Base-by-base conservation (phyloP, 2,329 filamentous ascomycete genomes). In the Sporothrix brunneoviolacea region DNA sequence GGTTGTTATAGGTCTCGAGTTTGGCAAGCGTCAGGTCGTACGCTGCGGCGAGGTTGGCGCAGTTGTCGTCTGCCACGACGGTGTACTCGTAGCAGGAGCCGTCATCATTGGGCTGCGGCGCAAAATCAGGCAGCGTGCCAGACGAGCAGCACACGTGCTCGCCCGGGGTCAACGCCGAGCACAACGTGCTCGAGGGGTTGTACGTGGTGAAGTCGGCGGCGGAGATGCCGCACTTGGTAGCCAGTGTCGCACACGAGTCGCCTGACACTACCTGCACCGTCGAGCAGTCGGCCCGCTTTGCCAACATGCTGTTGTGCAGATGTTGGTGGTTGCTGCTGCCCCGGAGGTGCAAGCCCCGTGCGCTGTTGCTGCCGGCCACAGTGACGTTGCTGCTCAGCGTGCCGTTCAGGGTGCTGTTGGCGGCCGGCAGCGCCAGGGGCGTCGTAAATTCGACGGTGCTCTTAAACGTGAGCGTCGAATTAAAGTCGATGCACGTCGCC, bases 131-230 rank as follows among this genome's bases (percentile, higher is more conserved):
- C 0, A 69, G 57, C 0, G 55, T 59, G 3, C 70, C 70, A 1
- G 58, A 30, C 8, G 61, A 62, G 51, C 68, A 71, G 57, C 69
- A 72, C 0, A 70, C 64, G 37, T 56, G 61, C 55, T 69, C 61
- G 19, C 61, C 62, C 0, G 60, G 57, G 6, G 49, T 48, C 1
- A 76, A 60, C 0, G 54, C 62, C 3, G 60, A 55, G 48, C 68
- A 72, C 1, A 68, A 58, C 18, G 51, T 49, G 1, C 49, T 21
- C 3, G 21, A 48, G 5, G 58, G 51, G 53, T 67, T 63, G 48
- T 61, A 61, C 42, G 58, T 58, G 1, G 53, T 59, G 33, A 64
- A 30, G 60, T 55, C 50, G 8, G 45, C 39, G 3, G 30, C 43
- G 8, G 53, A 43, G 24, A 57, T 51, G 36, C 52, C 53, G 27